phyloP scores from a whole-genome alignment of 345 rosid genomes.

The Murraya koenigii region DNA sequence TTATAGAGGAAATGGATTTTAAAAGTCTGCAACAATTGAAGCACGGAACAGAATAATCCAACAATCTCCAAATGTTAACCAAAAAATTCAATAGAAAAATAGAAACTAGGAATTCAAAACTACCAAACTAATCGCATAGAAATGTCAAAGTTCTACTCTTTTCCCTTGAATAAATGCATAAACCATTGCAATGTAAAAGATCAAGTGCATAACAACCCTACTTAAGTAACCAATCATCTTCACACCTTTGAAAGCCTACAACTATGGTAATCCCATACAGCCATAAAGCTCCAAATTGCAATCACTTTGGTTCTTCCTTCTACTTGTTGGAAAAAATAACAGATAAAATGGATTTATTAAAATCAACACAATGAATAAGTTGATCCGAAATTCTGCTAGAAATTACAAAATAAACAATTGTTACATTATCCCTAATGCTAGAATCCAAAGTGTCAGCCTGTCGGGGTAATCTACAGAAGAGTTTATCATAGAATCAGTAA shows the following conservation, averaged over 20 bases:
- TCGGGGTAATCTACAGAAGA: not conserved
- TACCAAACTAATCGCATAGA: not conserved
- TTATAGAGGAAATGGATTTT: not conserved
- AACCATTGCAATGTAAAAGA: not conserved
- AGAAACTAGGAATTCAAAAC: not conserved
- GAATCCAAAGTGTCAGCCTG: not conserved
- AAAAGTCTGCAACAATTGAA: not conserved
- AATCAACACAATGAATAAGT: not conserved
- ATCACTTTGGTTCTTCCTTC: not conserved
- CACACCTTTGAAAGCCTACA: not conserved
- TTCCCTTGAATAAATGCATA: not conserved
- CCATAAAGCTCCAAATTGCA: conserved; percentile 3
- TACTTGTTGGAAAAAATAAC: not conserved
- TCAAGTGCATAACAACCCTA: not conserved
- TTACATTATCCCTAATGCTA: not conserved
- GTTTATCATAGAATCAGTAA: not conserved
- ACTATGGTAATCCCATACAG: not conserved
- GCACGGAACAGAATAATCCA: not conserved
- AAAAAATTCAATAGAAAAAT: not conserved
- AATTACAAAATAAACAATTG: not conserved
- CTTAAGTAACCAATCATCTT: not conserved
- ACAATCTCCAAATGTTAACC: not conserved
- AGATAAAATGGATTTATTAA: too few relatives aligned
- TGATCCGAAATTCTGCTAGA: not conserved
- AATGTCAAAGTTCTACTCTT: not conserved